Conservation (phyloP, 768 basidiomycete genomes). For the Daedaleopsis nitida region DNA sequence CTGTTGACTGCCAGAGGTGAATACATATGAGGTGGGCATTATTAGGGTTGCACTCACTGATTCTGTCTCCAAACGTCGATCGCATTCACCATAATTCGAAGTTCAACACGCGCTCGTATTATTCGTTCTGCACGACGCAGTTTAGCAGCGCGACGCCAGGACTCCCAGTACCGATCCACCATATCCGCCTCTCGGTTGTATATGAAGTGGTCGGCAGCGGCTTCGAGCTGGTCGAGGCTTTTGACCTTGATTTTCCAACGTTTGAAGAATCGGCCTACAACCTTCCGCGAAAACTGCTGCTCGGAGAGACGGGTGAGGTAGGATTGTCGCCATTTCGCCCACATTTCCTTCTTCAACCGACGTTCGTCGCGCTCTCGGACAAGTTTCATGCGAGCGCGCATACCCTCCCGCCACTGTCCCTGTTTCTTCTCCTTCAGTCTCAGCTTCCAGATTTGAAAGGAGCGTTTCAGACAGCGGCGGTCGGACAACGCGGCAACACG, state of each 20-base stretch:
- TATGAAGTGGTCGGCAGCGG: constrained; percentile 51
- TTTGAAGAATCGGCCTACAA: constrained; percentile 46
- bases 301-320: constrained; percentile 53
- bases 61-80: constrained; percentile 60
- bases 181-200: constrained; percentile 39
- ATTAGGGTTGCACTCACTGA: constrained; percentile 44
- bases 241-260: constrained; percentile 56
- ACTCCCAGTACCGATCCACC: constrained; percentile 50
- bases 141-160: constrained; percentile 54
- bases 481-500: constrained; percentile 49
- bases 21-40: constrained; percentile 1
- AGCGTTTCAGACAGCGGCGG: constrained; percentile 42
- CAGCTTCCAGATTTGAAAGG: constrained; percentile 54
- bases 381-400: constrained; percentile 69
- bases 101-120: constrained; percentile 45
- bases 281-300: constrained; percentile 48
- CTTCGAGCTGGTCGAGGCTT: constrained; percentile 46
- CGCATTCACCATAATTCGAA: constrained; percentile 49
- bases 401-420: constrained; percentile 63
- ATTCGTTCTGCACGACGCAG: constrained; percentile 47
- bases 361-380: constrained; percentile 58
- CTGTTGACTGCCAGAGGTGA: constrained; percentile 40
- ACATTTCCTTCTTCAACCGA: constrained; percentile 56
- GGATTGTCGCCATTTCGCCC: constrained; percentile 67
- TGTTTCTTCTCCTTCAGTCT: constrained; percentile 58